Evolutionary conservation across 2,329 filamentous ascomycete species (phyloP).

Genomic region (Aureobasidium uvarum): DNA sequence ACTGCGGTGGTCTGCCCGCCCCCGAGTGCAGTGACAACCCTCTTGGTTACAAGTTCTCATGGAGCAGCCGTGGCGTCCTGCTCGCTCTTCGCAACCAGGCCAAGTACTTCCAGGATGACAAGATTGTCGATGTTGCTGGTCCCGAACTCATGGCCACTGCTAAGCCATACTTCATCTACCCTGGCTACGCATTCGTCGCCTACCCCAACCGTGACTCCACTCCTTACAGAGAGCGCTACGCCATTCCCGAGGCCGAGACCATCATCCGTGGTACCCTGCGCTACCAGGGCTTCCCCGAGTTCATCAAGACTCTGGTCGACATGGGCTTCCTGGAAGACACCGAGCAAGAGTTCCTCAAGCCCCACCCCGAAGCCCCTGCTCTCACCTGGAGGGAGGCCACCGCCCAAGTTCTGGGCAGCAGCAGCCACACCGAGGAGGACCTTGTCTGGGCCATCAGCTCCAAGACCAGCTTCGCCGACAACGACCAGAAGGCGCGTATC

Average conservation of each 20-base stretch:
- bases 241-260: slow-evolving; percentile 87
- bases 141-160: slow-evolving; percentile 71
- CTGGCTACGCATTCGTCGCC: slow-evolving; percentile 82
- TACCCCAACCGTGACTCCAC: slow-evolving; percentile 94
- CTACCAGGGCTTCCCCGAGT: slow-evolving; percentile 87
- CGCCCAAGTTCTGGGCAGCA: slow-evolving; percentile 68
- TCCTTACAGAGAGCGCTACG: slow-evolving; percentile 81
- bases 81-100: slow-evolving; percentile 84
- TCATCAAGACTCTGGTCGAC: slow-evolving; percentile 83
- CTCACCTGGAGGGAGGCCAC: slow-evolving; percentile 84
- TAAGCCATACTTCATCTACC: slow-evolving; percentile 89
- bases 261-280: slow-evolving; percentile 81
- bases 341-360: slow-evolving; percentile 62
- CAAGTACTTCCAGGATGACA: slow-evolving; percentile 76
- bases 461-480: slow-evolving; percentile 69
- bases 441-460: slow-evolving; percentile 69
- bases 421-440: slow-evolving; percentile 60
- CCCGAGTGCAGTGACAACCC: slow-evolving; percentile 81
- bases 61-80: slow-evolving; percentile 74
- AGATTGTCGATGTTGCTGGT: slow-evolving; percentile 56
- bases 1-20: slow-evolving; percentile 72
- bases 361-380: slow-evolving; percentile 41
- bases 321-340: slow-evolving; percentile 83
- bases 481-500: slow-evolving; percentile 67
- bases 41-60: slow-evolving; percentile 87